These are phyloP conservation scores for Neofusicoccum sp. DNA, from an alignment of 2,329 filamentous ascomycete genomes.

Conservation along the genomic window DNA sequence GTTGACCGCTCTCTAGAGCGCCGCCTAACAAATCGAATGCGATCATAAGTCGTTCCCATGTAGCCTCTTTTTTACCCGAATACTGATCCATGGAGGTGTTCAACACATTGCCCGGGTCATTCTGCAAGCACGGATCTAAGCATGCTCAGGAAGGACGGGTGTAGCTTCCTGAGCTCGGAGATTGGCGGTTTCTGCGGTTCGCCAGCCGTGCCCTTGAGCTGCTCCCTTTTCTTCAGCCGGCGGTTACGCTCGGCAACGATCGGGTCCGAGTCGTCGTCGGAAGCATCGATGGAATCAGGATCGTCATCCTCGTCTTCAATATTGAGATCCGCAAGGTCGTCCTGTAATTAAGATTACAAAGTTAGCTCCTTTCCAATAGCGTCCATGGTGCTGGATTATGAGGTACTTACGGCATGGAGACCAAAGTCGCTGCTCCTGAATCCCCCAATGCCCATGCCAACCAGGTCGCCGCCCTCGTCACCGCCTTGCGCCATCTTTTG, in stretches of 20 bases:
- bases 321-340: slow-evolving; percentile 81
- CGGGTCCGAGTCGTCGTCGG: slow-evolving; percentile 81
- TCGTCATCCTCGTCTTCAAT: slow-evolving; percentile 70
- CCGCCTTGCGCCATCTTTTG: slow-evolving; percentile 95
- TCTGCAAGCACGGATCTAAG: slow-evolving; percentile 78
- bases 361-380: neutral
- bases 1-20: neutral
- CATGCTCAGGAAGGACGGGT: slow-evolving; percentile 80
- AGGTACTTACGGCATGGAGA: slow-evolving; percentile 66
- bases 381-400: neutral
- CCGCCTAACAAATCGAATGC: neutral
- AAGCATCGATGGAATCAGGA: slow-evolving; percentile 58
- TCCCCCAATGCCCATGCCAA: slow-evolving; percentile 36
- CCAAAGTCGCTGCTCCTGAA: slow-evolving; percentile 90
- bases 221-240: slow-evolving; percentile 75
- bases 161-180: slow-evolving; percentile 77
- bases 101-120: slow-evolving; percentile 39
- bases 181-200: slow-evolving; percentile 82
- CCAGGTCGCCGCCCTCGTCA: slow-evolving; percentile 49
- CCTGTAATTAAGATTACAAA: slow-evolving; percentile 37
- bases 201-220: slow-evolving; percentile 76
- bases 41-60: neutral
- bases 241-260: slow-evolving; percentile 84
- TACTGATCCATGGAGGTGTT: neutral
- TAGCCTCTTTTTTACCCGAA: neutral